These are phyloP conservation scores for Nannizziopsis arthrosporioides DNA, from an alignment of 2,329 filamentous ascomycete species.

Conservation along the genomic window DNA sequence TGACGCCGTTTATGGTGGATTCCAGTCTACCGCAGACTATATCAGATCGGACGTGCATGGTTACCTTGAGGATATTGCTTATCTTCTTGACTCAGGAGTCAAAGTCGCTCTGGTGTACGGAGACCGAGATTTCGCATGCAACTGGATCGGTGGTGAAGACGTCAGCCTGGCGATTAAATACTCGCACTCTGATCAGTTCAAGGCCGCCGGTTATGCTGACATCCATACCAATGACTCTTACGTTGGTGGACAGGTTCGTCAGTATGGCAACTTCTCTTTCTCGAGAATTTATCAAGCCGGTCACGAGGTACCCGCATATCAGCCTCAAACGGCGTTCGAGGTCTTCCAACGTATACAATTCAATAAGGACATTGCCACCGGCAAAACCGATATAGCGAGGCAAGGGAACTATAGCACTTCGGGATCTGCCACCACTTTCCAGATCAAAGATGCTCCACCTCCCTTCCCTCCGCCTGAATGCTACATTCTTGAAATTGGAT, in stretches of 20 bases:
- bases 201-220: slow-evolving; percentile 33
- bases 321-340: slow-evolving; percentile 44
- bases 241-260: slow-evolving; percentile 32
- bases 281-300: slow-evolving; percentile 27
- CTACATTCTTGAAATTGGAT: slow-evolving; percentile 32
- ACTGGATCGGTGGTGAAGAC: slow-evolving; percentile 41
- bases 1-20: slow-evolving; percentile 36
- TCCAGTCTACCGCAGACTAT: slow-evolving; percentile 39
- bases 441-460: slow-evolving; percentile 38
- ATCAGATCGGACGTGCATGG: slow-evolving; percentile 22
- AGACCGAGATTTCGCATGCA: slow-evolving; percentile 45
- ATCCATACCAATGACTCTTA: slow-evolving; percentile 24
- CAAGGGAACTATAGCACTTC: slow-evolving; percentile 30
- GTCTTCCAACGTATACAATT: slow-evolving; percentile 44
- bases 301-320: slow-evolving; percentile 40
- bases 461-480: slow-evolving; percentile 31
- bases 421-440: slow-evolving; percentile 28
- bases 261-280: slow-evolving; percentile 33
- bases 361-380: slow-evolving; percentile 45
- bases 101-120: slow-evolving; percentile 49
- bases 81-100: slow-evolving; percentile 46
- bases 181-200: slow-evolving; percentile 30
- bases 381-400: slow-evolving; percentile 33
- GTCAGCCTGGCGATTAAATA: slow-evolving; percentile 38
- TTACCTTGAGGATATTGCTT: slow-evolving; percentile 24